Base-by-base conservation (phyloP, 352 stramenopile species). In the Phytophthora capsici region DNA sequence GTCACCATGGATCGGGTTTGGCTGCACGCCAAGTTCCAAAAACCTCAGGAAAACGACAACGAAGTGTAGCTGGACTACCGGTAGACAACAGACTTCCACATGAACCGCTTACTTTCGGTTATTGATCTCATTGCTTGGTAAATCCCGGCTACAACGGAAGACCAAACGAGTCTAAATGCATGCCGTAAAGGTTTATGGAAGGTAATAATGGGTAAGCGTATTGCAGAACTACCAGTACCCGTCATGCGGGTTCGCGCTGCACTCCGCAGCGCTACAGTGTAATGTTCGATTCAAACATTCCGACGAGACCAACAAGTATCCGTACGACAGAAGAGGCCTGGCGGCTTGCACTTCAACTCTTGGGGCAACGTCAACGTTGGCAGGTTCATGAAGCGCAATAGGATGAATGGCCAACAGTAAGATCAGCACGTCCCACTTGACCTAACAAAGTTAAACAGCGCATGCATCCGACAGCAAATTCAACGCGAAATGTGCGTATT, bases 1-100 rank as follows among this genome's bases (percentile, higher is more conserved):
- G 71, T 88, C 38, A 71, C 68, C 23, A 94, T 94, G 86, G 79
- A 94, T 60, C 82, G 86, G 50, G 86, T 94, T 20, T 94, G 82
- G 82, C 51, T 94, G 52, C 84, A 94, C 49, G 86, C 80, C 14
- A 94, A 92, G 68, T 79, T 86, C 17, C 61, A 69, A 40, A 94
- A 92, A 46, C 46, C 68, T 3, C 19, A 67, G 16, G 22, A 22
- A 13, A 17, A 54, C 4, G 43, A 32, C 30, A 43, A 30, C 17
- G 20, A 52, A 20, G 22, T 28, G 54, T 32, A 57, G 50, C 50
- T 43, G n/a, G 8, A 28, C 4, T 28, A 6, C n/a, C n/a, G n/a
- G n/a, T n/a, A n/a, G n/a, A n/a, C n/a, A n/a, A 28, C 6, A 3
- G 30, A 22, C 8, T 20, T 30, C 10, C 43, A 37, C 6, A 8